phyloP scores from a whole-genome alignment of 176 grass and related monocot species.

The Bothriochloa decipiens region DNA sequence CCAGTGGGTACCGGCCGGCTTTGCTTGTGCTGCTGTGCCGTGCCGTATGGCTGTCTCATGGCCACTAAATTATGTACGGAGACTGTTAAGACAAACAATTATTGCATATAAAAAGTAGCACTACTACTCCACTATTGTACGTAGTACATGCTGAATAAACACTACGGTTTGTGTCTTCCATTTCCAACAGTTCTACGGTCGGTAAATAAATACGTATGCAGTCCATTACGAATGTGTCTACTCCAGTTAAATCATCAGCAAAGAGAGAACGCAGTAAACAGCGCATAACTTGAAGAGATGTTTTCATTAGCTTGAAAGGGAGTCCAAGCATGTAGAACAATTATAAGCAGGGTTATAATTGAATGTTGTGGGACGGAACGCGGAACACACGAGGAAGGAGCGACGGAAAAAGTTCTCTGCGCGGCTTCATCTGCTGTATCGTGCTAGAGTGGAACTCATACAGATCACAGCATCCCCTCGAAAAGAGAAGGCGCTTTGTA shows the following conservation, averaged over 20 bases:
- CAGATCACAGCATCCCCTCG: background rate
- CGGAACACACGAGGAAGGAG: background rate
- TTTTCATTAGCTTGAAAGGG: too few species aligned
- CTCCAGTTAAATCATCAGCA: too few species aligned
- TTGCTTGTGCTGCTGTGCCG: background rate
- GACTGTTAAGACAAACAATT: background rate
- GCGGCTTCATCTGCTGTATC: background rate
- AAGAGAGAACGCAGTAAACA: too few species aligned
- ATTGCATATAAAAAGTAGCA: background rate
- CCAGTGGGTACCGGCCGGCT: slow-evolving; percentile 10
- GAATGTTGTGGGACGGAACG: too few species aligned
- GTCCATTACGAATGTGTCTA: background rate
- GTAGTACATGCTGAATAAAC: background rate
- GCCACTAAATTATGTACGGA: slow-evolving; percentile 10
- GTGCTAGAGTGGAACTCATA: background rate
- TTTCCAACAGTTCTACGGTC: background rate
- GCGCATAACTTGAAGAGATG: too few species aligned
- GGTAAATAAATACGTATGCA: background rate
- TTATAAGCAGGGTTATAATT: too few species aligned
- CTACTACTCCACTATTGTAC: too few species aligned
- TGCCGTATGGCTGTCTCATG: slow-evolving; percentile 14
- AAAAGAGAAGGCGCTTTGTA: background rate
- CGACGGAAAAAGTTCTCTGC: background rate
- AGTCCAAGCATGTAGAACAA: too few species aligned
- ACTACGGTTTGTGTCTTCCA: background rate